Base-by-base conservation (phyloP, 768 basidiomycete species). In the Suillus americanus region DNA sequence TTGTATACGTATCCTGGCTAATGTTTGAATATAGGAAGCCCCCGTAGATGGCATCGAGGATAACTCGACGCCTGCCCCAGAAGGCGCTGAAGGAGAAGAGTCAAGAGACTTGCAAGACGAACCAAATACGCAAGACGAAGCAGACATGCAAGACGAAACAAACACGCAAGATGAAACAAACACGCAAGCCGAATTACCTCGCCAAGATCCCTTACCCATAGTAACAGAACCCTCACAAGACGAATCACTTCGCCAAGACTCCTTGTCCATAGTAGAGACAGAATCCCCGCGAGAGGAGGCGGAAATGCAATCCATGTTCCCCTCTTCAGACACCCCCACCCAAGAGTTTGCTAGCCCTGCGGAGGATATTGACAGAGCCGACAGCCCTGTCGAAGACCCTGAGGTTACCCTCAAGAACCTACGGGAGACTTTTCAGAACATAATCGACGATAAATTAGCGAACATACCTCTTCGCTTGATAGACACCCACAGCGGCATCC, bases 401-500 rank as follows among this genome's bases (percentile, higher is more conserved):
- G 56, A 40, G 38, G 38, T 40, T 40, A 57, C 9, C 16, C 56
- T 57, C 38, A 57, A 57, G 56, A 38, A 38, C 56, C 16, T 40
- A 12, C 56, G 40, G 38, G 56, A 57, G 10, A 28, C 37, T 40
- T 25, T 57, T 20, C 60, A 61, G 53, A 35, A 61, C 30, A 51
- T 35, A 33, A 46, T 46, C 13, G 60, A 57, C 33, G 53, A 61
- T 6, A 57, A 59, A 46, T 33, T 61, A 61, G 51, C 43, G 14
- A 61, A 57, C 20, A 57, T 61, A 16, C 60, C 60, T 23, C 51
- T 57, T 55, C 43, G 60, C 43, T 37, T 61, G 33, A 61, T 61
- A 46, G 60, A 61, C 16, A 30, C 60, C 4, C 35, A 61, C 30
- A 46, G 33, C 5, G 60, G 60, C 8, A 57, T 61, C 41, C 51